phyloP scores from a whole-genome alignment of 2,329 filamentous ascomycete species.

The Sclerotinia trifoliorum region DNA sequence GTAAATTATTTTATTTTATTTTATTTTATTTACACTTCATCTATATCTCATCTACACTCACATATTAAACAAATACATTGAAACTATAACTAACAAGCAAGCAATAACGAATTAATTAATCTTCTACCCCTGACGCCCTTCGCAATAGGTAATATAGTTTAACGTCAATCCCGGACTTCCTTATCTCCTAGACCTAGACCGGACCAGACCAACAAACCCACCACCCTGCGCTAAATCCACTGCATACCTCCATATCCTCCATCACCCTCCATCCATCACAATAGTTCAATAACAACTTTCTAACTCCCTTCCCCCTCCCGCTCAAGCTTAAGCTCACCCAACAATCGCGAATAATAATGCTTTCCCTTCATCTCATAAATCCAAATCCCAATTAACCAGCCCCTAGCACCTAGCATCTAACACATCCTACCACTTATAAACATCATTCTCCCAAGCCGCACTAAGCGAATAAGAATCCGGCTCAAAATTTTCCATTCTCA shows the following conservation, averaged over 20 bases:
- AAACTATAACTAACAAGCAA: too few species aligned
- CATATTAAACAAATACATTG: too few species aligned
- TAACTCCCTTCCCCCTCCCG: neutral
- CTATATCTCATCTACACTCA: too few species aligned
- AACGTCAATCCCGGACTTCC: constrained; percentile 9
- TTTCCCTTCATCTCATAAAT: neutral
- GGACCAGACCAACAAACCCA: neutral
- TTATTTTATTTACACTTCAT: too few species aligned
- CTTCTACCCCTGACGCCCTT: neutral
- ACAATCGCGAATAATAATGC: neutral
- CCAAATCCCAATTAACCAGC: neutral
- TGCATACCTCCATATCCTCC: neutral
- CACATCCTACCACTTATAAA: constrained; percentile 6
- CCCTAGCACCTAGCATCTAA: too few species aligned
- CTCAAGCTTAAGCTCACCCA: neutral
- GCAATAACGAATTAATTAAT: too few species aligned
- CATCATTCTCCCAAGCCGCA: neutral
- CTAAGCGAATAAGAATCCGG: neutral
- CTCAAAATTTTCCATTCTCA: neutral
- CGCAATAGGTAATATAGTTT: neutral
- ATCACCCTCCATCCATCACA: too few species aligned
- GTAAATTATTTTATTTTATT: too few species aligned
- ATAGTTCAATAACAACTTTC: neutral
- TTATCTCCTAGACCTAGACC: neutral
- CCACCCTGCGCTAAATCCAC: neutral